A percentile compares a stretch with the other conserved stretches of the same genome.
Conservation (phyloP, 2,329 filamentous ascomycete genomes). For the Botrytis porri region DNA sequence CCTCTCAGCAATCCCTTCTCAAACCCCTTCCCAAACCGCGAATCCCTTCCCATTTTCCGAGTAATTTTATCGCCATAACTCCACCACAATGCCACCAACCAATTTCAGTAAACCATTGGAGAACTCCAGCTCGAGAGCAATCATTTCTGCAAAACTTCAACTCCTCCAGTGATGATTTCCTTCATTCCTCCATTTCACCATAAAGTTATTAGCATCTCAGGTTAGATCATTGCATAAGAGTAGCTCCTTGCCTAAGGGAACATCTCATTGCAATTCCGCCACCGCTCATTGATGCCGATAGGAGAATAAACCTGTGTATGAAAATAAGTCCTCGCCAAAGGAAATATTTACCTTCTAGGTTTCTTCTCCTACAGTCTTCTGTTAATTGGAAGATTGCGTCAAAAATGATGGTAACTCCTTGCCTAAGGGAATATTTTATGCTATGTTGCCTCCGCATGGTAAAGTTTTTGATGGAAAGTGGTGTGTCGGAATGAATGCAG, state of each 20-base stretch:
- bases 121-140: background rate
- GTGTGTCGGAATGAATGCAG: background rate
- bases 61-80: background rate
- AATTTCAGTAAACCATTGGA: background rate
- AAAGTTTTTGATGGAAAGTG: background rate
- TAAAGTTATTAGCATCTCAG: background rate
- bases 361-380: background rate
- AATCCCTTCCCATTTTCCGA: background rate
- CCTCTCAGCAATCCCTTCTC: rapidly evolving
- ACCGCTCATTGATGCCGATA: background rate
- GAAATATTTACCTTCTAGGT: background rate
- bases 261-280: background rate
- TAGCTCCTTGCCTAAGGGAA: background rate
- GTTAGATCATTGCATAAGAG: background rate
- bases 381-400: background rate
- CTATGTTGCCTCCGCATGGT: background rate
- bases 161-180: background rate
- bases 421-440: background rate
- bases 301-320: background rate
- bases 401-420: background rate
- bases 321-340: background rate
- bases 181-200: background rate
- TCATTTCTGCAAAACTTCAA: background rate
- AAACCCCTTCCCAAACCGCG: background rate
- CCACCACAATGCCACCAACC: background rate